Evolutionary conservation across 352 stramenopile species (phyloP).

Genomic region (Globisporangium nodosum): DNA sequence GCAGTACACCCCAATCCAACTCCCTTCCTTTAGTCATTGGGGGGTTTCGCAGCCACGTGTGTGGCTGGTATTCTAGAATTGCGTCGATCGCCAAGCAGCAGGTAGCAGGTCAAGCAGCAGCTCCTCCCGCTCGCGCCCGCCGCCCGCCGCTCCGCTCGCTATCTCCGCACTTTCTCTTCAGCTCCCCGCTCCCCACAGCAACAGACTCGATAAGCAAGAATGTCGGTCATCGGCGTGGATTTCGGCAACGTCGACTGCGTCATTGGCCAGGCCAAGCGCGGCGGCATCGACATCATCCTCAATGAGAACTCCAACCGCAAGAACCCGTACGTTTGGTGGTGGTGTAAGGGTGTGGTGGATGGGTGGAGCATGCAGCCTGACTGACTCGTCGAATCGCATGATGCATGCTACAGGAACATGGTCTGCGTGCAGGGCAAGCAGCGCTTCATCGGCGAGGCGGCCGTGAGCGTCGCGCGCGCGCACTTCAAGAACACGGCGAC

Average conservation of each 20-base stretch:
- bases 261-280: conserved; percentile 94
- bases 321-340: conserved; percentile 81
- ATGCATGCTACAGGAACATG: conserved; percentile 45
- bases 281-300: conserved; percentile 98
- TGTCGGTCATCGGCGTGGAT: conserved; percentile 97
- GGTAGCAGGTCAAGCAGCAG: too few species aligned
- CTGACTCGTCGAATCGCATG: neutral
- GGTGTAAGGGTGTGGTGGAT: too few species aligned
- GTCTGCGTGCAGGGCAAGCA: conserved; percentile 88
- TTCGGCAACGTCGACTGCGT: conserved; percentile 96
- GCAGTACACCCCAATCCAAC: too few species aligned
- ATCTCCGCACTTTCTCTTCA: conserved; percentile 1
- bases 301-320: conserved; percentile 99
- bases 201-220: conserved; percentile 26
- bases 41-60: too few species aligned
- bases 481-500: conserved; percentile 99
- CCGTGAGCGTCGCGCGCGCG: conserved; percentile 86
- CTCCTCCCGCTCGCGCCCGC: too few species aligned
- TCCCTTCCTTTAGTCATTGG: too few species aligned
- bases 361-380: neutral
- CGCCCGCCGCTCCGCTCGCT: too few species aligned
- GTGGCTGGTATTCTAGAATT: neutral
- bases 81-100: neutral
- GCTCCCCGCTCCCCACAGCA: conserved; percentile 2
- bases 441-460: conserved; percentile 92